Conservation (phyloP, 805 yeast genomes). For the Wickerhamiella vanderwaltii region DNA sequence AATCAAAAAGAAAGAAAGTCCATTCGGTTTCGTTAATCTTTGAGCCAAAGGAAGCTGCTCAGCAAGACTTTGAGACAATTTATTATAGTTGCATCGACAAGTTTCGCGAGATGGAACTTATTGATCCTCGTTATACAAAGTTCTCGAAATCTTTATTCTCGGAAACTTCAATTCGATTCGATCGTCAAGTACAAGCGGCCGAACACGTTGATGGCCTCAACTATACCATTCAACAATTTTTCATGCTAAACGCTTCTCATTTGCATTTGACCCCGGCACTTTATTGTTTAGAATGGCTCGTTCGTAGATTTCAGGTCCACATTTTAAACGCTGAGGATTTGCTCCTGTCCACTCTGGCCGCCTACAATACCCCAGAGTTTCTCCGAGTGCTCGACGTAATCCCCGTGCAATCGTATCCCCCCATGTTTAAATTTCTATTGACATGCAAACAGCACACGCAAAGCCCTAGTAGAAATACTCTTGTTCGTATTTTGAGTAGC, state of each 20-base stretch:
- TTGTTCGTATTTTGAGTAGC: conserved; percentile 54
- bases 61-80: conserved; percentile 82
- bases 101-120: conserved; percentile 50
- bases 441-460: conserved; percentile 53
- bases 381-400: conserved; percentile 62
- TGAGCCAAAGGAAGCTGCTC: conserved; percentile 78
- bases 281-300: conserved; percentile 86
- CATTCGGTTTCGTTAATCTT: conserved; percentile 83
- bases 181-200: conserved; percentile 67
- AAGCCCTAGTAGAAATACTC: conserved; percentile 53
- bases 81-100: conserved; percentile 64
- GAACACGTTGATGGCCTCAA: conserved; percentile 69
- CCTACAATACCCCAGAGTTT: conserved; percentile 62
- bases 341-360: conserved; percentile 66
- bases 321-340: conserved; percentile 64
- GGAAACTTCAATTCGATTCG: conserved; percentile 65
- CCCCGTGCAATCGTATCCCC: conserved; percentile 50
- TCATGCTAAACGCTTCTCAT: conserved; percentile 63
- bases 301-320: conserved; percentile 78
- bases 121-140: conserved; percentile 63
- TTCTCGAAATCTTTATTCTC: conserved; percentile 69
- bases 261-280: conserved; percentile 64
- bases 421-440: conserved; percentile 57
- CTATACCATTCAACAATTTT: conserved; percentile 59
- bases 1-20: conserved; percentile 72